These are phyloP conservation scores for Paraurostyla sp. DNA, from an alignment of 73 alveolate genomes.

Conservation along the genomic window DNA sequence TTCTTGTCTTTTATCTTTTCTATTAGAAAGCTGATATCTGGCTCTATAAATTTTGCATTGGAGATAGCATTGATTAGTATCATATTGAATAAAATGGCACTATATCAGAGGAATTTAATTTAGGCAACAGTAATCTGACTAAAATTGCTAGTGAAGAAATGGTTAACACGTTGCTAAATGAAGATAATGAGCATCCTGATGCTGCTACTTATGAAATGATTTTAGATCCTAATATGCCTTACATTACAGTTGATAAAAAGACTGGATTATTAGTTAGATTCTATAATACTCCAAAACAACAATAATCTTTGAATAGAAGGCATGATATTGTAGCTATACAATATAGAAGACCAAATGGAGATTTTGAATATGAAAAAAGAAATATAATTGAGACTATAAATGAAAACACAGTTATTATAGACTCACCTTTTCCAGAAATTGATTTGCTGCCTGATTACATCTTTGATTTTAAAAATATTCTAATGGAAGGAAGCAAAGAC, in stretches of 20 bases:
- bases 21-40: conserved; percentile 44
- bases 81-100: conserved; percentile 51
- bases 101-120: conserved; percentile 14
- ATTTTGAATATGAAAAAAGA: neutral
- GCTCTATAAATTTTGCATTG: conserved; percentile 58
- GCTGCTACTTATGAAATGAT: neutral
- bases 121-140: neutral
- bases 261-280: conserved; percentile 7
- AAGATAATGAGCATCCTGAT: conserved; percentile 44
- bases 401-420: conserved; percentile 31
- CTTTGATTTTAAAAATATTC: conserved; percentile 10
- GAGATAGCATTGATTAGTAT: conserved; percentile 5
- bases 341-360: neutral
- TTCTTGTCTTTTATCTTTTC: neutral
- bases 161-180: neutral
- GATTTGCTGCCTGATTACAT: neutral
- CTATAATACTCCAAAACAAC: neutral
- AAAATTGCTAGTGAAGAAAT: neutral
- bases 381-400: neutral
- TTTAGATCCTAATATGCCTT: neutral
- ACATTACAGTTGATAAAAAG: neutral
- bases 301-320: neutral
- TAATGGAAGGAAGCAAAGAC: neutral
- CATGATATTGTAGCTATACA: neutral
- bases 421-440: neutral